Conservation (phyloP, 306 rosid genomes). For the Trifolium subterraneum region DNA sequence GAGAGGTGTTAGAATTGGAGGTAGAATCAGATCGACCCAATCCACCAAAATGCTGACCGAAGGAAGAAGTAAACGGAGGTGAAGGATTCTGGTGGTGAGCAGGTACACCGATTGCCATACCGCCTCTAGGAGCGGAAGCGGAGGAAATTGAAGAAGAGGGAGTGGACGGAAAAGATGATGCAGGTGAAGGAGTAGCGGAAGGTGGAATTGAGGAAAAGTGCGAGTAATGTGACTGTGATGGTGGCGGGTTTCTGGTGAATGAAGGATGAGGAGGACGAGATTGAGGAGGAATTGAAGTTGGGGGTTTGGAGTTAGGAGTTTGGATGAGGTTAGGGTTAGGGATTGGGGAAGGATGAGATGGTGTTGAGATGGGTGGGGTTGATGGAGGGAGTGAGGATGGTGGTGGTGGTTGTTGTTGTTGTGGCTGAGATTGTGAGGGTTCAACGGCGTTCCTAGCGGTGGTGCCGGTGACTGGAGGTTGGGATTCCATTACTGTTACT, state of each 20-base stretch:
- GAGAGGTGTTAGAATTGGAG: constrained; percentile 62
- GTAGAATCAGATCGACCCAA: constrained; percentile 67
- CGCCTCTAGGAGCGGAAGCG: constrained; percentile 56
- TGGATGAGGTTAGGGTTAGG: constrained; percentile 46
- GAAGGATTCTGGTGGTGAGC: constrained; percentile 71
- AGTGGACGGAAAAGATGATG: constrained; percentile 49
- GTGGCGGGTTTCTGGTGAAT: constrained; percentile 50
- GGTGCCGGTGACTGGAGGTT: constrained; percentile 48
- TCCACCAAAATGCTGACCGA: constrained; percentile 82
- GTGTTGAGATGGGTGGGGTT: constrained; percentile 45
- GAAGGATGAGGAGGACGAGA: constrained; percentile 60
- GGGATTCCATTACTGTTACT: constrained; percentile 46
- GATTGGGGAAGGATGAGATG: constrained; percentile 44
- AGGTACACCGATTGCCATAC: constrained; percentile 84
- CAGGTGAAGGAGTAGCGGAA: constrained; percentile 46
- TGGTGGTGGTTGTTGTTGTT: constrained; percentile 8
- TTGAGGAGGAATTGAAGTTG: constrained; percentile 49
- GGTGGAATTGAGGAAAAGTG: constrained; percentile 59
- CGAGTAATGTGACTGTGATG: constrained; percentile 53
- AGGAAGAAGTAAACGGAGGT: constrained; percentile 73
- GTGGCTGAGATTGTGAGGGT: constrained; percentile 39
- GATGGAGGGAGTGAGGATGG: constrained; percentile 41
- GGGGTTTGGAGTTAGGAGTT: constrained; percentile 53
- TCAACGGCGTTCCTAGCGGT: constrained; percentile 43
- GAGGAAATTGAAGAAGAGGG: constrained; percentile 52